Evolutionary conservation across 139 green algal species (phyloP), one percentile per base, ranked within the genome.

Genomic region (Closterium sp.): DNA sequence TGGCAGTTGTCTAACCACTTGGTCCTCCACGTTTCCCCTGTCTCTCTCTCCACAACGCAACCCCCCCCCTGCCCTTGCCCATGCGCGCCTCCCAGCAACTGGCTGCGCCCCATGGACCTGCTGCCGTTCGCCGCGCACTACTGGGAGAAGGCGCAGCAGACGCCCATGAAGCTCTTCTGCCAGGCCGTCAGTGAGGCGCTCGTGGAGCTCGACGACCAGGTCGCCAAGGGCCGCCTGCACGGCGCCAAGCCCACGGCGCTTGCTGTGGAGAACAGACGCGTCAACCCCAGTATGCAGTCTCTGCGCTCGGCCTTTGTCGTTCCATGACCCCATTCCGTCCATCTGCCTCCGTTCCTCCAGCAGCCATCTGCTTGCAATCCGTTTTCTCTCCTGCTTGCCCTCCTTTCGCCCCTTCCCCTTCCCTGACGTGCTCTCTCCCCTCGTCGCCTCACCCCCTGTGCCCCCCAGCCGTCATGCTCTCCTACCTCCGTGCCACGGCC

Each of bases 161-260:
- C 86, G n/a, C 55, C 35, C 66, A 43, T 84, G 86, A 89, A 89
- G 30, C 86, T 89, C 66, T 89, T 89, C 86, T 89, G 86, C 66
- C 55, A 43, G 30, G 86, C 86, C n/a, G 86, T 89, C 9, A 31
- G n/a, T 31, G 86, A 89, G n/a, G 86, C 86, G 2, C 86, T 89
- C 8, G 86, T 84, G 86, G 55, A 89, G 55, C 86, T 89, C 10
- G 86, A 89, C 32, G 86, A 89, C 55, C 86, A 89, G 28, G 32
- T 84, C 12, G 86, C n/a, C n/a, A 89, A 85, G 31, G 86, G 86
- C 16, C n/a, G 81, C 30, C 86, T 76, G 55, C 55, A 76, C 55
- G 55, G 55, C 55, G 55, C 55, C 55, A 10, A 10, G 33, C 84
- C 90, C 90, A 86, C 90, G 12, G 91, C 88, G 10, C 55, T 76